Evolutionary conservation across 306 rosid genomes (phyloP), one percentile per base, ranked within the genome.

Genomic region (Clitoria ternatea): DNA sequence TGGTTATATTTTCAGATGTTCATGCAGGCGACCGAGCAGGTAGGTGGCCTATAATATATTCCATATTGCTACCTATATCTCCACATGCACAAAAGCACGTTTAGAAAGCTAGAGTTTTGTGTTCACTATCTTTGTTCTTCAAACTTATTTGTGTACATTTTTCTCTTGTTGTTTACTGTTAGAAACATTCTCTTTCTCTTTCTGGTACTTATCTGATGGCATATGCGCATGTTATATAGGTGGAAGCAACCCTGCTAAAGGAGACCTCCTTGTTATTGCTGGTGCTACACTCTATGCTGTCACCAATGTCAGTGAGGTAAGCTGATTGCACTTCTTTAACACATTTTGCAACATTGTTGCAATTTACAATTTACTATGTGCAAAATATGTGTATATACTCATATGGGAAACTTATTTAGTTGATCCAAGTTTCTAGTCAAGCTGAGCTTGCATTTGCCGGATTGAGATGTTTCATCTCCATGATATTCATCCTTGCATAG

Each of bases 271-370:
- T 75, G 87, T 86, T 61, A 77, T 90, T 77, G 97, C 95, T 20
- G 95, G 95, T 75, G 81, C 97, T 68, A 90, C 89, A 1, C 79
- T 90, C 70, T 88, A 90, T 79, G 95, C 97, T 42, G 54, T 90
- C 76, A 86, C 87, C 59, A 90, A 90, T 61, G 97, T 90, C 84
- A 88, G 97, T 6, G 97, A 88, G 94, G 97, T 88, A 77, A 50
- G 55, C 33, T 63, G 67, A 18, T 59, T 18, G 5, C 44, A 47
- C 55, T 22, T 22, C 18, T 10, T 42, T 61, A 29, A 42, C 18
- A 23, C 13, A 27, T 43, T 14, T 49, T 67, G 11, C 30, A 22
- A 45, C 20, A 36, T 9, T 39, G 7, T 26, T 54, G 5, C 61
- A 4, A 30, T 2, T n/a, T 0, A 7, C 35, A 9, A 22, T 33